A percentile compares a stretch with the other conserved stretches of the same genome.
phyloP scores from a whole-genome alignment of 345 rosid genomes.

The Dipteronia dyeriana region DNA sequence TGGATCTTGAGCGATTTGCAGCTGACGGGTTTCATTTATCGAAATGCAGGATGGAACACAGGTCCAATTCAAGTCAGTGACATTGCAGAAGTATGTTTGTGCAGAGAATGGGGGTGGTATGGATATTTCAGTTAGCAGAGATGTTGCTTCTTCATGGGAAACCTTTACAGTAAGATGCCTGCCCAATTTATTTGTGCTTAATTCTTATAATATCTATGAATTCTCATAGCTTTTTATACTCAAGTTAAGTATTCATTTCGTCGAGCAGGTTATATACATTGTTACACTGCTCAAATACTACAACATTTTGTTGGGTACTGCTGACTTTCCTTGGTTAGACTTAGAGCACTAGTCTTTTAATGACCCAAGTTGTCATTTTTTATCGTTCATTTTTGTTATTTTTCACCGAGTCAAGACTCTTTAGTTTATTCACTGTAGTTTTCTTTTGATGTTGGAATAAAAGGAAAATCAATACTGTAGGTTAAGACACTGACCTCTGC shows the following conservation, averaged over 20 bases:
- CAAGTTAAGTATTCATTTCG: background rate
- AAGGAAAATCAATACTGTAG: background rate
- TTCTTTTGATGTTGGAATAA: background rate
- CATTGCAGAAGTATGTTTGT: constrained; percentile 54
- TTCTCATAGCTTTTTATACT: background rate
- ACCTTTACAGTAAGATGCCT: constrained; percentile 55
- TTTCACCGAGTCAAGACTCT: background rate
- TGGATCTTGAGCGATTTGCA: constrained; percentile 6
- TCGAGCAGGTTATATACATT: background rate
- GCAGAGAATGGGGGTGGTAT: constrained; percentile 74
- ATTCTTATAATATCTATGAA: background rate
- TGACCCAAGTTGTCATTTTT: background rate
- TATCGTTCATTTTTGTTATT: background rate
- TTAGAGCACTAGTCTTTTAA: background rate
- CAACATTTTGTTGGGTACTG: background rate
- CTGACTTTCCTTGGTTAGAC: background rate
- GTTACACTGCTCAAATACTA: background rate
- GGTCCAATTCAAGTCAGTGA: constrained; percentile 60
- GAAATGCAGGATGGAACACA: constrained; percentile 67
- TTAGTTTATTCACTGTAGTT: background rate
- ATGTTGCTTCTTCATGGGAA: constrained; percentile 67
- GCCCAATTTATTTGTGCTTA: constrained; percentile 2
- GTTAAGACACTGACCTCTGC: background rate
- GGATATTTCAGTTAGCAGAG: constrained; percentile 53
- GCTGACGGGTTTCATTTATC: constrained; percentile 10